phyloP scores from a whole-genome alignment of 768 basidiomycete genomes.

The Cystofilobasidium bisporidii region DNA sequence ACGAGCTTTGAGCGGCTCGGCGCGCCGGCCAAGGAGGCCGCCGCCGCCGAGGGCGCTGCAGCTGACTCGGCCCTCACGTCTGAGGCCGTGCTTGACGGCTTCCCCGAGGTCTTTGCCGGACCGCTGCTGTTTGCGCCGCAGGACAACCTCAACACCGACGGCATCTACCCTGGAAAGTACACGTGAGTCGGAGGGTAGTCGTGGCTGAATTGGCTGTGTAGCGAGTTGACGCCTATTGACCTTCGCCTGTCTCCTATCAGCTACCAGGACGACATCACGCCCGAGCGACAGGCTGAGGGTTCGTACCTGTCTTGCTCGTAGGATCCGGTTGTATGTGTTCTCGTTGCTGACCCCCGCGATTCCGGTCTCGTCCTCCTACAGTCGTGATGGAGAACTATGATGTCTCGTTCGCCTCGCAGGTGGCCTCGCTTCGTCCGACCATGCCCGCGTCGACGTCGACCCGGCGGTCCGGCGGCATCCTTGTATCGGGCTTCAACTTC shows the following conservation, averaged over 20 bases:
- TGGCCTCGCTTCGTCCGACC: slow-evolving; percentile 44
- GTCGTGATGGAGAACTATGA: slow-evolving; percentile 75
- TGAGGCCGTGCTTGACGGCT: slow-evolving; percentile 68
- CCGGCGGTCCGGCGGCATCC: slow-evolving; percentile 55
- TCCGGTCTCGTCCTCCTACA: background rate
- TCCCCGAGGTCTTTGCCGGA: slow-evolving; percentile 73
- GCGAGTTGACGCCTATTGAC: background rate
- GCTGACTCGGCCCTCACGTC: slow-evolving; percentile 30
- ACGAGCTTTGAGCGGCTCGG: slow-evolving; percentile 34
- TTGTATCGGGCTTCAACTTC: slow-evolving; percentile 94
- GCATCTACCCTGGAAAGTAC: slow-evolving; percentile 64
- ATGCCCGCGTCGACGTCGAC: slow-evolving; percentile 33
- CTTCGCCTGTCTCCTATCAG: slow-evolving; percentile 47
- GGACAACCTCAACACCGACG: slow-evolving; percentile 96
- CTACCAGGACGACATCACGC: slow-evolving; percentile 97
- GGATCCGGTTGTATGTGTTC: no score
- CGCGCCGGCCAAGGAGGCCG: slow-evolving; percentile 32
- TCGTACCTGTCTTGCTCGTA: background rate
- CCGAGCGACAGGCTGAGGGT: slow-evolving; percentile 77
- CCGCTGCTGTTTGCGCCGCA: slow-evolving; percentile 86
- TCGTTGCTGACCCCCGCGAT: background rate
- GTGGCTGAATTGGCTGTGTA: no score
- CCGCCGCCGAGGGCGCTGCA: slow-evolving; percentile 35
- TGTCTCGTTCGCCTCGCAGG: slow-evolving; percentile 64
- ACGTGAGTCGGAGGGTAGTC: slow-evolving; percentile 21